phyloP scores from a whole-genome alignment of 192 early-diverging fungal genomes.

The Linnemannia hyalina region DNA sequence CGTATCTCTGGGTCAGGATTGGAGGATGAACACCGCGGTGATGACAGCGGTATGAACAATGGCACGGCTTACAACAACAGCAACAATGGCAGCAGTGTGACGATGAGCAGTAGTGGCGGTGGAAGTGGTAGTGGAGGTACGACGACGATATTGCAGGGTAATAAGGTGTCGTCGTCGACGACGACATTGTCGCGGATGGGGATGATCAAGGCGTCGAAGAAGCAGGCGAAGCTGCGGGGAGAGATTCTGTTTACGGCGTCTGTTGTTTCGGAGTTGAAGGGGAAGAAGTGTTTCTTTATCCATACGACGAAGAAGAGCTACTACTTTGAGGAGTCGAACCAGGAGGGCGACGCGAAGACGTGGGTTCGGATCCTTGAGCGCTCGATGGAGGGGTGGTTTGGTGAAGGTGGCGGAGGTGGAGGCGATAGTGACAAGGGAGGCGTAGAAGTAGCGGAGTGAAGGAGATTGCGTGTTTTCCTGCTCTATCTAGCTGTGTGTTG shows the following conservation, averaged over 20 bases:
- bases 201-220: slow-evolving; percentile 51
- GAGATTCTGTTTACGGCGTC: slow-evolving; percentile 73
- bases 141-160: background rate
- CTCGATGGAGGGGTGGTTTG: slow-evolving; percentile 63
- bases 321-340: slow-evolving; percentile 66
- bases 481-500: background rate
- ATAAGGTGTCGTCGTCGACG: background rate
- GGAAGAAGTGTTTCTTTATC: slow-evolving; percentile 71
- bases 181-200: slow-evolving; percentile 9
- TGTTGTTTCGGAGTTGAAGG: slow-evolving; percentile 71
- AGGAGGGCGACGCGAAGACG: slow-evolving; percentile 60
- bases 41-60: background rate
- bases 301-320: slow-evolving; percentile 73
- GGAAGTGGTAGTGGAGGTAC: slow-evolving; percentile 5
- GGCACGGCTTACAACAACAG: background rate
- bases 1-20: background rate
- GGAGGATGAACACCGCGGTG: background rate
- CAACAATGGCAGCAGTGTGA: slow-evolving; percentile 1
- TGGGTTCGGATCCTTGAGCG: slow-evolving; percentile 61
- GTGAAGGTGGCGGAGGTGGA: background rate
- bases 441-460: background rate
- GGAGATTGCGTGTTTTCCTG: no score
- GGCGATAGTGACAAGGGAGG: background rate
- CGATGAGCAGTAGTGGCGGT: background rate
- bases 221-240: slow-evolving; percentile 63